Conservation (phyloP, 306 rosid species). For the Pterocarpus santalinus region DNA sequence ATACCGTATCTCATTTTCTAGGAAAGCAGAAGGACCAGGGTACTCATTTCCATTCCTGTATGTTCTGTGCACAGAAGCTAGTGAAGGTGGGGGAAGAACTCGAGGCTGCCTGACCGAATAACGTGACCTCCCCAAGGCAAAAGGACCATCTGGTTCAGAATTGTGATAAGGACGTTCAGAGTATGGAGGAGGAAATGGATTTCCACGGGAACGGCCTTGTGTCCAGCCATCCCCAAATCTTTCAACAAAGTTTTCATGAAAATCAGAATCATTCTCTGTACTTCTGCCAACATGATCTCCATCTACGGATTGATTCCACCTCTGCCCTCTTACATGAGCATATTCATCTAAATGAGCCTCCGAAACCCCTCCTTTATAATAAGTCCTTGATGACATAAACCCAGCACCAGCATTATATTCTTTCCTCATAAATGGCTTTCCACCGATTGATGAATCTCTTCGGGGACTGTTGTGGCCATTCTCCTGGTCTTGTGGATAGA, state of each 20-base stretch:
- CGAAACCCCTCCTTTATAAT: constrained; percentile 61
- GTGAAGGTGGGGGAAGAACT: constrained; percentile 90
- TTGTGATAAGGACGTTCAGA: constrained; percentile 68
- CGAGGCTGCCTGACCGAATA: constrained; percentile 90
- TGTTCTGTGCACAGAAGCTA: constrained; percentile 69
- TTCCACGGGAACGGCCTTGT: constrained; percentile 61
- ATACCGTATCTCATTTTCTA: constrained; percentile 69
- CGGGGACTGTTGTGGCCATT: constrained; percentile 61
- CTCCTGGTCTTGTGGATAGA: constrained; percentile 71
- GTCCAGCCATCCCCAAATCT: constrained; percentile 85
- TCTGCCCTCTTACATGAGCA: constrained; percentile 65
- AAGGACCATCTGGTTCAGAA: constrained; percentile 79
- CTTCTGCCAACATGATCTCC: constrained; percentile 72
- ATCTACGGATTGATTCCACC: constrained; percentile 80
- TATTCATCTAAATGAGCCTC: constrained; percentile 72
- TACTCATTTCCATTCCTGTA: constrained; percentile 63
- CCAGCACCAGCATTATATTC: constrained; percentile 73
- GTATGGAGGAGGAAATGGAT: constrained; percentile 68
- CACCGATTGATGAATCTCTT: constrained; percentile 68
- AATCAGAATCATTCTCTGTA: constrained; percentile 72
- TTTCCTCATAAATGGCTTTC: constrained; percentile 71
- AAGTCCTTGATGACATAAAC: constrained; percentile 64
- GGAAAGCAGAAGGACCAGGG: constrained; percentile 65
- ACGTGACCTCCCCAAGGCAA: constrained; percentile 79
- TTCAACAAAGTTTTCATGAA: constrained; percentile 70